These are phyloP conservation scores for Mycena maculata DNA, from an alignment of 768 basidiomycete species.

Conservation along the genomic window DNA sequence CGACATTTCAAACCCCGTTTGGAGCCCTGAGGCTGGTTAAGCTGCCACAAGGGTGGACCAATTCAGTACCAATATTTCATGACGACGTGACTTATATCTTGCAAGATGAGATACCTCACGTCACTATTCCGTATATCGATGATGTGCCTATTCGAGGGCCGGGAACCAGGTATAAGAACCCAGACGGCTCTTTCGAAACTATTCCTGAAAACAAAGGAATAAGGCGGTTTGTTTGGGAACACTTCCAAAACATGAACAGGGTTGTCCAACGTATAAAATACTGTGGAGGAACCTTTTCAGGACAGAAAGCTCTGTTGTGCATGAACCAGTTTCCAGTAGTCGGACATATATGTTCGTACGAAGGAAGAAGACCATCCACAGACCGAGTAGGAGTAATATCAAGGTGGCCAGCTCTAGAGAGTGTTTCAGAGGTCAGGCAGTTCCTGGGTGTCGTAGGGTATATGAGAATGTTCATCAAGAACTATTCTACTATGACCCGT, in stretches of 20 bases:
- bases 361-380: neutral
- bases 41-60: slow-evolving; percentile 47
- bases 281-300: slow-evolving; percentile 33
- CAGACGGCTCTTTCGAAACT: slow-evolving; percentile 25
- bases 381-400: neutral
- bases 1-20: slow-evolving; percentile 46
- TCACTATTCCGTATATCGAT: slow-evolving; percentile 31
- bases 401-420: no score
- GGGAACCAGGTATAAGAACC: neutral
- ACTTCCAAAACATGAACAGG: slow-evolving; percentile 47
- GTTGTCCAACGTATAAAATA: slow-evolving; percentile 46
- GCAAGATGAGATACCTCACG: slow-evolving; percentile 15
- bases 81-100: slow-evolving; percentile 18
- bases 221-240: slow-evolving; percentile 50
- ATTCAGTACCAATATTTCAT: slow-evolving; percentile 21
- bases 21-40: slow-evolving; percentile 36
- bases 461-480: no score
- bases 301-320: neutral
- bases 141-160: slow-evolving; percentile 20
- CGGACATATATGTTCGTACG: slow-evolving; percentile 2
- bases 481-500: no score
- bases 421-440: no score
- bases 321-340: neutral
- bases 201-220: slow-evolving; percentile 44
- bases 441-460: no score